Evolutionary conservation across 169 alveolate species (phyloP).

Genomic region (Gregarina niphandrodes): DNA sequence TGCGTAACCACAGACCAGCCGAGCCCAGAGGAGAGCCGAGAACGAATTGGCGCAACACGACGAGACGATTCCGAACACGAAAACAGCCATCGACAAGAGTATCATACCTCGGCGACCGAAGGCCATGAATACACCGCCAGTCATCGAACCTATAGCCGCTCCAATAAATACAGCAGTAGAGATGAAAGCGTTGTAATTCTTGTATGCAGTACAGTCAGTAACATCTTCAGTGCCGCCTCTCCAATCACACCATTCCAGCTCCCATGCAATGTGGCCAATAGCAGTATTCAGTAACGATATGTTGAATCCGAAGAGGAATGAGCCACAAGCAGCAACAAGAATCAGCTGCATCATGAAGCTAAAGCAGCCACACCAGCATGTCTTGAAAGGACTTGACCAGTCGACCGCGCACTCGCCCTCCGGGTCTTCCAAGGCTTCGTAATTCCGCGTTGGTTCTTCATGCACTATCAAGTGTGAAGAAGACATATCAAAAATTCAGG

Average conservation of each 20-base stretch:
- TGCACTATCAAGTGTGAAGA: no score
- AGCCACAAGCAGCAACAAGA: conserved; percentile 10
- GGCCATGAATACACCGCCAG: conserved; percentile 10
- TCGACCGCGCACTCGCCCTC: no score
- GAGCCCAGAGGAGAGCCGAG: conserved; percentile 31
- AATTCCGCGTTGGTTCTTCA: no score
- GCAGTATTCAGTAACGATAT: conserved; percentile 16
- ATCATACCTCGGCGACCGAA: conserved; percentile 16
- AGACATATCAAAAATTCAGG: no score
- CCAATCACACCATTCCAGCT: conserved; percentile 19
- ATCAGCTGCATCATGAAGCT: conserved; percentile 8
- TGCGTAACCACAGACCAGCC: conserved; percentile 41
- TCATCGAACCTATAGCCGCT: conserved; percentile 12
- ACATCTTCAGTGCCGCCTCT: conserved; percentile 1
- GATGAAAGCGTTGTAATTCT: conserved; percentile 12
- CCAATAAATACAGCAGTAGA: conserved; percentile 12
- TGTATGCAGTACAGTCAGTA: conserved; percentile 8
- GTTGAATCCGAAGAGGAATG: conserved; percentile 20
- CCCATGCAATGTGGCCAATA: conserved; percentile 8
- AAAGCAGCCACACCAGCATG: conserved; percentile 1
- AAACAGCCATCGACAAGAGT: conserved; percentile 5
- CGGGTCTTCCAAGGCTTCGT: no score
- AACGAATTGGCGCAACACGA: conserved; percentile 14
- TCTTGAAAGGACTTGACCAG: no score
- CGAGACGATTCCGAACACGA: conserved; percentile 6